Base-by-base conservation (phyloP, 1,284 basidiomycete genomes). In the Leccinum fuscescens region DNA sequence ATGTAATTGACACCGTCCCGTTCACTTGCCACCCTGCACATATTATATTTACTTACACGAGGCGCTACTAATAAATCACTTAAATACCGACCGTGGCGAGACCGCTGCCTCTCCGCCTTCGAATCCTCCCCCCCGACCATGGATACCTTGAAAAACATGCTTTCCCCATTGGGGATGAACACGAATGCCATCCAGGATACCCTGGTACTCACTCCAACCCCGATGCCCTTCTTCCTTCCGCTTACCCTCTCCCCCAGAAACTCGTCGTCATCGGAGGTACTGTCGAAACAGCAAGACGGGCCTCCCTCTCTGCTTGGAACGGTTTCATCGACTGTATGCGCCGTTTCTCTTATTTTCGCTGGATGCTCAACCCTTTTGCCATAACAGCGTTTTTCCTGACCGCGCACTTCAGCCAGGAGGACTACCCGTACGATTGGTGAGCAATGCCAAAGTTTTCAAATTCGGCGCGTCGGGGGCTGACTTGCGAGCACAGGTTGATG, bases 351-450 rank as follows among this genome's bases (percentile, higher is more conserved):
- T 51, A 42, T 46, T 17, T 52, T 31, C 33, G 20, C 24, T 5
- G 20, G 9, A 52, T 20, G 2, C 58, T 67, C 3, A 76, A 6
- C n/a, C 31, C 7, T 11, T 20, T 54, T 7, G 39, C 48, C 15
- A 24, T 22, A 53, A 53, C 69, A 92, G 90, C 90, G 0, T 93
- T 93, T 80, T 93, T 92, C 80, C 80, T 93, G 60, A 93, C 91
- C 14, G 90, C 91, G 0, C 90, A 92, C 68, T 93, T 93, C 67
- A 90, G 84, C 66, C 86, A 92, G 67, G 90, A 92, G 65, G 91
- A 93, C 68, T 92, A 91, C 66, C 89, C 89, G 3, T 91, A 91
- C 69, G 89, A 92, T 69, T 92, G 89, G 89, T 90, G 71, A 64
- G 62, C 5, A 50, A 24, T 53, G 17, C 62, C 55, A 20, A 46